phyloP scores from a whole-genome alignment of 2,329 filamentous ascomycete species.

The Xylaria sp. region DNA sequence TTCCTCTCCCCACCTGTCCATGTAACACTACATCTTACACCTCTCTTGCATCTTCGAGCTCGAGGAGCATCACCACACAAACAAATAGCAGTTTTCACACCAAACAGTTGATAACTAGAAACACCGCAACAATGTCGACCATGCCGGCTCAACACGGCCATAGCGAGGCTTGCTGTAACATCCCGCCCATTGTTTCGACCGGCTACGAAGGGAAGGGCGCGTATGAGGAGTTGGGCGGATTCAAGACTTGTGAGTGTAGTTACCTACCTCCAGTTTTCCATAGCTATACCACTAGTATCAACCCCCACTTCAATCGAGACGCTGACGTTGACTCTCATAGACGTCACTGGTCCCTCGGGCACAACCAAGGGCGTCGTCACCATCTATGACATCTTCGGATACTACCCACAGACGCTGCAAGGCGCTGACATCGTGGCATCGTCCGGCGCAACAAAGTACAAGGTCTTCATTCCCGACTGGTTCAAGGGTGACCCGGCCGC shows the following conservation, averaged over 20 bases:
- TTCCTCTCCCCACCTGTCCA: constrained; percentile 27
- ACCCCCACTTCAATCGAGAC: background rate
- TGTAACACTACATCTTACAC: constrained; percentile 24
- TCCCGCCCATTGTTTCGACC: constrained; percentile 67
- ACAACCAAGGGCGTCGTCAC: constrained; percentile 69
- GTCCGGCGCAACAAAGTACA: constrained; percentile 73
- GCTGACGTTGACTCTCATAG: constrained; percentile 49
- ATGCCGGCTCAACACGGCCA: constrained; percentile 65
- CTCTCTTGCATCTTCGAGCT: constrained; percentile 27
- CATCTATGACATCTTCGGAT: constrained; percentile 78
- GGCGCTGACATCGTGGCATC: constrained; percentile 74
- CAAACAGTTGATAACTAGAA: constrained; percentile 29
- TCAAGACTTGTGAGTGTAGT: constrained; percentile 61
- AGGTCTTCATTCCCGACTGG: constrained; percentile 92
- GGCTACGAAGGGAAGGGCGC: constrained; percentile 66
- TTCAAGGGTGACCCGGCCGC: constrained; percentile 78
- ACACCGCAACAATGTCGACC: constrained; percentile 57
- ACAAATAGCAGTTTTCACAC: constrained; percentile 12
- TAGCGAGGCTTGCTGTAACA: constrained; percentile 67
- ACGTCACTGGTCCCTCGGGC: constrained; percentile 60
- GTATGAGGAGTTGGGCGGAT: constrained; percentile 66
- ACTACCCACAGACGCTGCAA: constrained; percentile 76
- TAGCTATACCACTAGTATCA: background rate
- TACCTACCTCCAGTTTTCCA: background rate
- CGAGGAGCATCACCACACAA: constrained; percentile 36